These are phyloP conservation scores for Pisolithus albus DNA, from an alignment of 768 basidiomycete genomes.

Conservation along the genomic window DNA sequence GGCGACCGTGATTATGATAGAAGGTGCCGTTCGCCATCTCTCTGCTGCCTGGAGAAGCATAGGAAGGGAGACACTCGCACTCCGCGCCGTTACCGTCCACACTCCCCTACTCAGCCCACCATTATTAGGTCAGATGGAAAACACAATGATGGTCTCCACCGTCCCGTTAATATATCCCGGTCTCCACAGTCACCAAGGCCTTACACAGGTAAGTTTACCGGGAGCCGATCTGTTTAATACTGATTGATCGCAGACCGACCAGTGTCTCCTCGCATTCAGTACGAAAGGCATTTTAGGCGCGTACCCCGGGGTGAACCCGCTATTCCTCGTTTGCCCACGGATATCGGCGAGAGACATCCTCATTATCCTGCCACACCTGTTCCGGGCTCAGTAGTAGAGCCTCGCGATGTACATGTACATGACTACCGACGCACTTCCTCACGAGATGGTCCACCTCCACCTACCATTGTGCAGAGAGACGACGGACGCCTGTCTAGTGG, in stretches of 20 bases:
- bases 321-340: conserved; percentile 9
- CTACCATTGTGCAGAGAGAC: conserved; percentile 16
- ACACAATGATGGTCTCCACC: not conserved
- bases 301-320: conserved; percentile 10
- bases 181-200: not conserved
- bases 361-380: not conserved
- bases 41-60: conserved; percentile 5
- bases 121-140: conserved; percentile 24
- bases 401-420: not conserved
- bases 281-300: conserved; percentile 2
- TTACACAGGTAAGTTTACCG: conserved; percentile 11
- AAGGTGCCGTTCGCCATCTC: conserved; percentile 7
- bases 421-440: conserved; percentile 10
- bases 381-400: not conserved
- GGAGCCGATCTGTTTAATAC: not conserved
- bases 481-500: conserved; percentile 15
- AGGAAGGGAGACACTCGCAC: conserved; percentile 6
- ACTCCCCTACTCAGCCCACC: conserved; percentile 22
- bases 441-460: conserved; percentile 6
- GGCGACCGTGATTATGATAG: conserved; percentile 9
- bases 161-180: not conserved
- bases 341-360: not conserved
- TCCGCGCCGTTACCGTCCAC: conserved; percentile 1
- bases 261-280: conserved; percentile 4
- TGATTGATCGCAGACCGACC: conserved; percentile 15